Conservation (phyloP, 2,329 filamentous ascomycete species). For the Xylogone sp. region DNA sequence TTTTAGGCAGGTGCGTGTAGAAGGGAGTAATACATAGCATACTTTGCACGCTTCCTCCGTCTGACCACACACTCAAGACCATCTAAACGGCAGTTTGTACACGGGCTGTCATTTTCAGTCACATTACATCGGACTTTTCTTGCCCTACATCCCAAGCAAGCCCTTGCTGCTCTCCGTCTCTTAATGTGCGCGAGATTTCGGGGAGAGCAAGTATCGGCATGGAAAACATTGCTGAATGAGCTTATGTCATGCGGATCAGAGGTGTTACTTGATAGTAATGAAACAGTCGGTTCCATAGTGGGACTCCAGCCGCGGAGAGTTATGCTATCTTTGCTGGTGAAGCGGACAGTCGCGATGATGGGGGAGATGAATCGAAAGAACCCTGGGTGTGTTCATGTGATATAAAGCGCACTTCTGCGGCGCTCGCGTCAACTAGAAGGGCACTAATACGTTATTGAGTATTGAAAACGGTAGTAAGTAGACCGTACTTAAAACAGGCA, state of each 20-base stretch:
- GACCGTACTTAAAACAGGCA: no score
- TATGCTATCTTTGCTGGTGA: neutral
- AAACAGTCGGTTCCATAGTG: neutral
- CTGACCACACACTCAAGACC: neutral
- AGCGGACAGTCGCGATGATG: neutral
- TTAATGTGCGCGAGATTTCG: neutral
- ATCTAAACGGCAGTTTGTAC: conserved; percentile 1
- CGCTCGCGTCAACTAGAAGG: no score
- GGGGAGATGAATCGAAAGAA: neutral
- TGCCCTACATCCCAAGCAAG: conserved; percentile 1
- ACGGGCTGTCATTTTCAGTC: neutral
- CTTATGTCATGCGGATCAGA: neutral
- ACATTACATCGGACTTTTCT: conserved; percentile 2
- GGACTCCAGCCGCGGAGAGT: neutral
- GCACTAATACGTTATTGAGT: no score
- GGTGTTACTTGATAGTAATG: neutral
- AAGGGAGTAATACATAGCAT: conserved; percentile 15
- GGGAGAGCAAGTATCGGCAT: neutral
- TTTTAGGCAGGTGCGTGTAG: conserved; percentile 17
- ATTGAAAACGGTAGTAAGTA: no score
- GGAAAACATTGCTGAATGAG: neutral
- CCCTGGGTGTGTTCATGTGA: neutral
- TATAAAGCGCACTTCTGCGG: no score
- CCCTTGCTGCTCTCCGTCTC: neutral
- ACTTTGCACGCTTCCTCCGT: conserved; percentile 8